Evolutionary conservation across 2,329 filamentous ascomycete genomes (phyloP).

Genomic region (Drechslerella dactyloides): DNA sequence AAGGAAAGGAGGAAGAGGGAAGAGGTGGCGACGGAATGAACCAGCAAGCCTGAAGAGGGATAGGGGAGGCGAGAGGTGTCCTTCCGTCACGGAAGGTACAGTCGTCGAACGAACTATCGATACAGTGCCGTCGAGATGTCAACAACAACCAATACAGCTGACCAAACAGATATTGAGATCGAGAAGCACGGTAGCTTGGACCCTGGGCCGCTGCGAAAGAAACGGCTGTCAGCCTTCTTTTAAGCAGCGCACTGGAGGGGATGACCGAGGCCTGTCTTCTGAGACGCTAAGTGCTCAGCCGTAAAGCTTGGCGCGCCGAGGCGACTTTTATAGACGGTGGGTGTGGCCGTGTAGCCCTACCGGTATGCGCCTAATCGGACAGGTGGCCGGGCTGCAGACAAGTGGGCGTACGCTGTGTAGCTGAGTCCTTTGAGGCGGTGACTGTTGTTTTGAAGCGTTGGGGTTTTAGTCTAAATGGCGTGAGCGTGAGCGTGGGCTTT

Average conservation of each 20-base stretch:
- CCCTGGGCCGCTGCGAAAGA: slow-evolving; percentile 20
- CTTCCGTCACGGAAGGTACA: slow-evolving; percentile 35
- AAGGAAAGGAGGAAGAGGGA: slow-evolving; percentile 7
- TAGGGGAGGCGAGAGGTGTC: slow-evolving; percentile 9
- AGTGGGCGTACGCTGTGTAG: slow-evolving; percentile 25
- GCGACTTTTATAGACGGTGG: slow-evolving; percentile 27
- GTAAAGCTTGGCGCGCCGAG: slow-evolving; percentile 45
- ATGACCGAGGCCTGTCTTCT: slow-evolving; percentile 11
- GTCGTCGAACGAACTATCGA: slow-evolving; percentile 17
- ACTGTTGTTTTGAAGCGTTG: slow-evolving; percentile 25
- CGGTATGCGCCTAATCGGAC: slow-evolving; percentile 43
- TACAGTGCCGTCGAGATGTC: slow-evolving; percentile 5
- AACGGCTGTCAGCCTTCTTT: slow-evolving; percentile 39
- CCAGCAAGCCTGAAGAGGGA: slow-evolving; percentile 13
- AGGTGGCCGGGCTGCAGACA: not conserved
- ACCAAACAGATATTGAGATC: slow-evolving; percentile 27
- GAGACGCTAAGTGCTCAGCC: slow-evolving; percentile 47
- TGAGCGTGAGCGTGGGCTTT: not conserved
- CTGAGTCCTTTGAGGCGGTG: slow-evolving; percentile 41
- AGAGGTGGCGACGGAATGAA: not conserved
- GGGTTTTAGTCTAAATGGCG: slow-evolving; percentile 3
- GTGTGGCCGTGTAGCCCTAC: slow-evolving; percentile 49
- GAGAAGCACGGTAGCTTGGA: slow-evolving; percentile 27
- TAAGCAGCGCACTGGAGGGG: slow-evolving; percentile 13
- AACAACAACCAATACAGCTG: not conserved